Conservation (phyloP, 179 eudicot species). For the Monotropa hypopitys region DNA sequence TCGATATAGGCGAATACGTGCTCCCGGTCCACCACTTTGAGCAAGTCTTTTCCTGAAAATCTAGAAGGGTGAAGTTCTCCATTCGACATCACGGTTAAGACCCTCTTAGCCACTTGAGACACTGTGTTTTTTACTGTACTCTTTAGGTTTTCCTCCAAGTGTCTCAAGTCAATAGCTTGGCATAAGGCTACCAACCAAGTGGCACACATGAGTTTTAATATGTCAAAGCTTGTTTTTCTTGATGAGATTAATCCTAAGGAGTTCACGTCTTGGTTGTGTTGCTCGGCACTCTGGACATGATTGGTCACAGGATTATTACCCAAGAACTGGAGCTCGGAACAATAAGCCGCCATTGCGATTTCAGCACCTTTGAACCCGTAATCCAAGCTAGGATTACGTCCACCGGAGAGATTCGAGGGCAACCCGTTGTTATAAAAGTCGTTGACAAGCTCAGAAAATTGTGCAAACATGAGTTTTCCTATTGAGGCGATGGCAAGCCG, state of each 20-base stretch:
- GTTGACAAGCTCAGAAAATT: constrained; percentile 26
- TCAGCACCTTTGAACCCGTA: constrained; percentile 30
- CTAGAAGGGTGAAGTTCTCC: constrained; percentile 19
- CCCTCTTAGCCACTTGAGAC: constrained; percentile 27
- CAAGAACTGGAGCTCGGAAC: constrained; percentile 39
- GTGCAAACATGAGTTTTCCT: constrained; percentile 29
- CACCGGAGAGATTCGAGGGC: constrained; percentile 44
- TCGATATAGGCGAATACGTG: constrained; percentile 19
- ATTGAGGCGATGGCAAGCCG: constrained; percentile 48
- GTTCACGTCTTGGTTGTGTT: constrained; percentile 55
- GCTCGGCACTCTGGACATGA: constrained; percentile 60
- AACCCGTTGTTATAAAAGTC: constrained; percentile 52
- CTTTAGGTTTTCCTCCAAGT: constrained; percentile 42
- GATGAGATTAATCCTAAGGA: constrained; percentile 45
- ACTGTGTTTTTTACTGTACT: constrained; percentile 31
- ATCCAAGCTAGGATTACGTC: constrained; percentile 48
- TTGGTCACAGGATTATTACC: constrained; percentile 51
- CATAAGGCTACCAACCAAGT: constrained; percentile 46
- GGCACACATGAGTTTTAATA: constrained; percentile 44
- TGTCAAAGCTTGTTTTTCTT: constrained; percentile 41
- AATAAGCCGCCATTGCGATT: constrained; percentile 52
- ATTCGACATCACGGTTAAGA: constrained; percentile 24
- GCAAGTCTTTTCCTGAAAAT: constrained; percentile 18
- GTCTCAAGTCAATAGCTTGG: constrained; percentile 47
- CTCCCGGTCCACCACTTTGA: constrained; percentile 16